Percentiles rank a stretch among this genome's conserved stretches.
phyloP scores from a whole-genome alignment of 2,329 filamentous ascomycete genomes.

The Calonectria crousiana region DNA sequence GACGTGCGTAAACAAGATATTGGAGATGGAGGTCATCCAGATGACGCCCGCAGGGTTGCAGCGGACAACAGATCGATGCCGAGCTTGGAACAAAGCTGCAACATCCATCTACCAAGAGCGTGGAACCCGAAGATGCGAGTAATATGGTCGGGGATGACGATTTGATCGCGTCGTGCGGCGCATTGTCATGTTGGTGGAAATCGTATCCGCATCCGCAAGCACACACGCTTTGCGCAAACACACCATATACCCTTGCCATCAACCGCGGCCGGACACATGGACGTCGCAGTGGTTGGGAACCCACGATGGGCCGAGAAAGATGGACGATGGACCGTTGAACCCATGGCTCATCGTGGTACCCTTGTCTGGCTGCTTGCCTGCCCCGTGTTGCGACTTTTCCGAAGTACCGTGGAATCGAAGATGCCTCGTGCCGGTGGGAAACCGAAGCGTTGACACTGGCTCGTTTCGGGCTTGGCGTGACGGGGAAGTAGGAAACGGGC shows the following conservation, averaged over 20 bases:
- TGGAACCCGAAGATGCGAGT: slow-evolving; percentile 17
- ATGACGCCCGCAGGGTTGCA: slow-evolving; percentile 4
- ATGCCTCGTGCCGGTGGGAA: slow-evolving; percentile 14
- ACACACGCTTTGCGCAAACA: neutral
- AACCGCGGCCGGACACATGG: neutral
- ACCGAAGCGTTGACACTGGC: slow-evolving; percentile 9
- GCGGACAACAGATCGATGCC: slow-evolving; percentile 15
- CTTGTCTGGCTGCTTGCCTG: slow-evolving; percentile 9
- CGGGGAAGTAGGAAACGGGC: slow-evolving; percentile 30
- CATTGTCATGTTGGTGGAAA: slow-evolving; percentile 6
- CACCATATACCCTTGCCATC: neutral
- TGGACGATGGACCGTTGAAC: slow-evolving; percentile 27
- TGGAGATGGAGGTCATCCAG: slow-evolving; percentile 6
- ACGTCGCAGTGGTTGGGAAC: neutral
- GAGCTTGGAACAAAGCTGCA: slow-evolving; percentile 25
- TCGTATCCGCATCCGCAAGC: slow-evolving; percentile 26
- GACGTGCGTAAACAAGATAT: neutral
- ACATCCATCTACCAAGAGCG: slow-evolving; percentile 5
- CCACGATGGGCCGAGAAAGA: slow-evolving; percentile 22
- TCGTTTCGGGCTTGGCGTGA: slow-evolving; percentile 20
- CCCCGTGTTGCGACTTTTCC: slow-evolving; percentile 9
- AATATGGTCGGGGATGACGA: slow-evolving; percentile 15
- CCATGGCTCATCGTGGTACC: slow-evolving; percentile 11
- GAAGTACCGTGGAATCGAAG: slow-evolving; percentile 13
- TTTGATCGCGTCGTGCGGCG: slow-evolving; percentile 15